Conservation (phyloP, 495 filamentous ascomycete genomes). For the Penicillium nucicola region DNA sequence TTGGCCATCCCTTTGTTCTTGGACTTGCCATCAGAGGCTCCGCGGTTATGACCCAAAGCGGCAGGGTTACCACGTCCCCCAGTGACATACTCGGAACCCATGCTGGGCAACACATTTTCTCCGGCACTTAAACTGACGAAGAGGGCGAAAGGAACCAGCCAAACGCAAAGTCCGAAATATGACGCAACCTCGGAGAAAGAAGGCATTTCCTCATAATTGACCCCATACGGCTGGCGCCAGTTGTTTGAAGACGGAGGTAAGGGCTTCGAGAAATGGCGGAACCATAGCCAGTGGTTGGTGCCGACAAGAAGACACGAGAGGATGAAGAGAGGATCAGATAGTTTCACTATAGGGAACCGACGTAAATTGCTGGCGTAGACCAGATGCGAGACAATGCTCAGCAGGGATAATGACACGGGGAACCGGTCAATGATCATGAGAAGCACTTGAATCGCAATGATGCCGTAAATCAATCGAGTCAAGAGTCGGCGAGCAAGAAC, state of each 20-base stretch:
- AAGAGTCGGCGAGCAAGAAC: constrained; percentile 85
- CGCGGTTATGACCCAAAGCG: constrained; percentile 30
- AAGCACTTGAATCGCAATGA: constrained; percentile 71
- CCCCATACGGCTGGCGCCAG: constrained; percentile 57
- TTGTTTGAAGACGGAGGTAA: constrained; percentile 28
- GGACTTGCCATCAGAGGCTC: constrained; percentile 44
- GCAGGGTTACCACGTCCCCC: constrained; percentile 50
- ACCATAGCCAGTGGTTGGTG: constrained; percentile 96
- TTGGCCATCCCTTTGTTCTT: constrained; percentile 86
- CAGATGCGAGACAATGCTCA: constrained; percentile 79
- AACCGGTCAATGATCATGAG: constrained; percentile 81
- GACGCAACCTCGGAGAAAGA: constrained; percentile 93
- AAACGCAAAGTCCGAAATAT: constrained; percentile 94
- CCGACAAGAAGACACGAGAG: constrained; percentile 81
- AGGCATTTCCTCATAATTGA: constrained; percentile 57
- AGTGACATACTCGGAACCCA: constrained; percentile 66
- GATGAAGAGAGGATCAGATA: constrained; percentile 86
- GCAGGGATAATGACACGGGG: constrained; percentile 65
- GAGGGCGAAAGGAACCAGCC: constrained; percentile 92
- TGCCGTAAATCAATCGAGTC: constrained; percentile 76
- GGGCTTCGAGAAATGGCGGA: constrained; percentile 79
- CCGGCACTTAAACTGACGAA: constrained; percentile 91
- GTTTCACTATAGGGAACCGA: constrained; percentile 81
- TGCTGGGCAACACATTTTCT: constrained; percentile 91
- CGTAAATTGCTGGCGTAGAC: constrained; percentile 89